A percentile compares a stretch with the other conserved stretches of the same genome.
Evolutionary conservation across 805 yeast genomes (phyloP).

Genomic region (Candida andamanensis): DNA sequence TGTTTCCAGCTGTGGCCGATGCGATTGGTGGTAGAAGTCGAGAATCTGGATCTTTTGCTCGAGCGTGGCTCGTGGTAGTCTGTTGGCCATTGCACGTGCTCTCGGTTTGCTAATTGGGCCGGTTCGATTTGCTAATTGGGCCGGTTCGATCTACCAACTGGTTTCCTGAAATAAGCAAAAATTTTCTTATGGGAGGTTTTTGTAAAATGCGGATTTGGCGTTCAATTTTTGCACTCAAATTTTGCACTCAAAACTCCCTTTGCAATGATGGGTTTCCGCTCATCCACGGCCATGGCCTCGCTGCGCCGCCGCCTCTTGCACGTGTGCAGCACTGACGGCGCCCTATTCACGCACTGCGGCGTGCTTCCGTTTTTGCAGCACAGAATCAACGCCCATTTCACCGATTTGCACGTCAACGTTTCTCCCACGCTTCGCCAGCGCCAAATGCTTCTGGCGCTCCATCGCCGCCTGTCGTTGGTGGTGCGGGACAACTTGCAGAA

Average conservation of each 20-base stretch:
- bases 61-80: constrained; percentile 47
- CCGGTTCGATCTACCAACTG: too few relatives aligned
- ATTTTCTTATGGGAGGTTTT: too few relatives aligned
- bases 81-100: constrained; percentile 7
- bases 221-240: too few relatives aligned
- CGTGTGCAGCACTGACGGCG: too few relatives aligned
- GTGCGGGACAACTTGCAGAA: constrained; percentile 12
- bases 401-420: constrained; percentile 7
- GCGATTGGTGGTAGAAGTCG: constrained; percentile 44
- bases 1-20: constrained; percentile 52
- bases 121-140: too few relatives aligned
- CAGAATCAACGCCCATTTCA: constrained; percentile 12
- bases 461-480: constrained; percentile 1
- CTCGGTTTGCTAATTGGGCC: too few relatives aligned
- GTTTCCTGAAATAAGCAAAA: too few relatives aligned
- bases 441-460: constrained; percentile 10
- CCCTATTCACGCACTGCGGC: constrained; percentile 18
- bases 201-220: too few relatives aligned
- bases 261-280: too few relatives aligned
- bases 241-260: too few relatives aligned
- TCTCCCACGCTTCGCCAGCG: constrained; percentile 18
- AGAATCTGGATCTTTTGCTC: constrained; percentile 55
- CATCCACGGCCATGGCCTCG: too few relatives aligned
- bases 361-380: constrained; percentile 19
- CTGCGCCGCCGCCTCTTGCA: too few relatives aligned